Conservation (phyloP, 148 eudicot genomes). For the Persicaria tinctoria region DNA sequence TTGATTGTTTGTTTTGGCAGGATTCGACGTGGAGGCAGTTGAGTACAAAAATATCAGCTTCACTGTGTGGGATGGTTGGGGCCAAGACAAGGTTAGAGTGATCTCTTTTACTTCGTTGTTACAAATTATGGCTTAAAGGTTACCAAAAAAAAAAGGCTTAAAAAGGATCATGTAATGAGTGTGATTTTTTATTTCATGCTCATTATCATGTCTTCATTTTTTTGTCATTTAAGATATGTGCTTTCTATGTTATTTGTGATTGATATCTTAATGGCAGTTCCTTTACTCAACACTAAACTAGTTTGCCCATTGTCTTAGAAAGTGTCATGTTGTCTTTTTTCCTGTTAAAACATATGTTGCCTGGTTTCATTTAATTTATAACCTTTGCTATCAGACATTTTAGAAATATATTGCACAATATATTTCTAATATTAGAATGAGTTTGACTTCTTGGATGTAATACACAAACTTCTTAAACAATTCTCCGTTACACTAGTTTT, state of each 20-base stretch:
- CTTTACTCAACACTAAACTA: too few relatives aligned
- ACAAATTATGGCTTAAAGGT: background rate
- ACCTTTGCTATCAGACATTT: background rate
- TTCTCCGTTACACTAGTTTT: background rate
- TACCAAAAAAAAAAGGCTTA: too few relatives aligned
- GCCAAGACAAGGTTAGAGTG: conserved; percentile 9
- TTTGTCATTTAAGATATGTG: too few relatives aligned
- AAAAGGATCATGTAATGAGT: background rate
- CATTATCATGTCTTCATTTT: too few relatives aligned
- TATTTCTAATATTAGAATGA: background rate
- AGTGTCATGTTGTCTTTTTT: background rate
- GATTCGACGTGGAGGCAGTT: conserved; percentile 9
- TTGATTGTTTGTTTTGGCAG: conserved; percentile 4
- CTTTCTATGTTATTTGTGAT: too few relatives aligned
- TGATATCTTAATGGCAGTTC: too few relatives aligned
- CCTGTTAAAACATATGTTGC: background rate
- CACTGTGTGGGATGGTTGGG: conserved; percentile 7
- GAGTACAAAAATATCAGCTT: conserved; percentile 7
- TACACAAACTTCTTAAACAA: background rate
- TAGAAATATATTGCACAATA: background rate
- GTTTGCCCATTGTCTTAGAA: too few relatives aligned
- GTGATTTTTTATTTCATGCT: background rate
- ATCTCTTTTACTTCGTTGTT: background rate
- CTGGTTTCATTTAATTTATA: background rate
- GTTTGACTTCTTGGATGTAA: background rate